Base-by-base conservation (phyloP, 2,329 filamentous ascomycete species). In the Grosmannia clavigera region DNA sequence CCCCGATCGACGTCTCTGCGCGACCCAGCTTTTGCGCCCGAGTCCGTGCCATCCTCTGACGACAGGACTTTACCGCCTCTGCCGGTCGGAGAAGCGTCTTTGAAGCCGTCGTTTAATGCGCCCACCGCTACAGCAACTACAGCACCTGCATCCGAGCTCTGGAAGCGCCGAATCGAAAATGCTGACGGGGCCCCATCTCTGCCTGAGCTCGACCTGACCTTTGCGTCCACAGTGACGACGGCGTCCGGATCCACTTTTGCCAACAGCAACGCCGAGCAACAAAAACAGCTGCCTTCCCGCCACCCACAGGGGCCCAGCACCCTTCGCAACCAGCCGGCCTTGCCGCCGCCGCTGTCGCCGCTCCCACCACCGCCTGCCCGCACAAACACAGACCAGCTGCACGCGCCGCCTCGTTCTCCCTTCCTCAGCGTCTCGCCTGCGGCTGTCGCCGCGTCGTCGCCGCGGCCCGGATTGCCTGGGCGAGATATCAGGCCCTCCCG, bases 141-240 rank as follows among this genome's bases (percentile, higher is more conserved):
- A 6, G 35, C 65, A 54, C 53, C 66, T 14, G 16, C 63, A 60
- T 62, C 67, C 9, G 70, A 75, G 62, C 70, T 77, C 38, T 82
- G 79, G 79, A 74, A 75, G 60, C 74, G 80, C 58, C 75, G 80
- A 54, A 80, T 78, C 16, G 69, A 75, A 31, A 81, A 78, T 67
- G 72, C 72, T 59, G 77, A 81, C 59, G 72, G 73, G 58, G 74
- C 70, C 62, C 67, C 78, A 40, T 74, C 76, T 55, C 72, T 82
- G 5, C 69, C 78, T 10, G 74, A 76, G 60, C 74, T 82, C 57
- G 78, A 77, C 61, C 70, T 82, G 59, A 67, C 75, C 76, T 46
- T 55, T 51, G 50, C 55, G 40, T 35, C 56, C 29, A 40, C 53
- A 4, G 22, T 55, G 3, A 46, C 25, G 14, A 27, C 57, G 16